phyloP scores from a whole-genome alignment of 1,284 basidiomycete species.

The Microbotryomycetes sp. region DNA sequence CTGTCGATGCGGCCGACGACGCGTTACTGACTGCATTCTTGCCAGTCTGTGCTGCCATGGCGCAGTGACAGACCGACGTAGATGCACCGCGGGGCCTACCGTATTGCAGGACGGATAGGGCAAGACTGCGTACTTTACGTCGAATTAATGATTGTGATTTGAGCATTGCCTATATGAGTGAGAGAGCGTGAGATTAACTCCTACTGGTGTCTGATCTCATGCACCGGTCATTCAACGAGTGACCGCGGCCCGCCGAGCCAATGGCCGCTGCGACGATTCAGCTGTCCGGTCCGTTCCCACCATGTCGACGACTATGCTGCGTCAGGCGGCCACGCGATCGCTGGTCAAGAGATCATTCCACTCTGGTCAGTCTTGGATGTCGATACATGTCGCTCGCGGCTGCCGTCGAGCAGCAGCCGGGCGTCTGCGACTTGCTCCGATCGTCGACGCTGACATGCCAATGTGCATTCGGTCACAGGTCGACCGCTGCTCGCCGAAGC shows the following conservation, averaged over 20 bases:
- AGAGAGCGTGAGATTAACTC: too few species aligned
- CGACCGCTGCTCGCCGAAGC: slow-evolving; percentile 6
- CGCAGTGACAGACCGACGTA: too few species aligned
- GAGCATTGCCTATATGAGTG: too few species aligned
- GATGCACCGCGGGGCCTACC: too few species aligned
- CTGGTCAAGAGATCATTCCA: slow-evolving; percentile 11
- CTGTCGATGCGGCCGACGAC: not conserved
- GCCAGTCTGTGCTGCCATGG: too few species aligned
- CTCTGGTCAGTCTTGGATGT: slow-evolving; percentile 5
- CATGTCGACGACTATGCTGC: slow-evolving; percentile 7
- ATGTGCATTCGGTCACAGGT: not conserved
- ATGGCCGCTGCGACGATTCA: not conserved
- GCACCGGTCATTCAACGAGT: too few species aligned
- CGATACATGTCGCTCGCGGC: slow-evolving; percentile 3
- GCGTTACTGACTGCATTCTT: not conserved
- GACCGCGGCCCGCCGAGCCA: not conserved
- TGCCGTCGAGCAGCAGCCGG: not conserved
- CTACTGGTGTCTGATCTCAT: too few species aligned
- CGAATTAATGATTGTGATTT: too few species aligned
- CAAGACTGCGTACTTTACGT: too few species aligned
- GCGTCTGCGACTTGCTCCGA: not conserved
- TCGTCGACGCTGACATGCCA: not conserved
- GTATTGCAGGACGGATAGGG: not conserved
- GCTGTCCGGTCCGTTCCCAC: not conserved
- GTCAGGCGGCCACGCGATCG: slow-evolving; percentile 6